Conservation (phyloP, 345 rosid genomes). For the Populus nigra region DNA sequence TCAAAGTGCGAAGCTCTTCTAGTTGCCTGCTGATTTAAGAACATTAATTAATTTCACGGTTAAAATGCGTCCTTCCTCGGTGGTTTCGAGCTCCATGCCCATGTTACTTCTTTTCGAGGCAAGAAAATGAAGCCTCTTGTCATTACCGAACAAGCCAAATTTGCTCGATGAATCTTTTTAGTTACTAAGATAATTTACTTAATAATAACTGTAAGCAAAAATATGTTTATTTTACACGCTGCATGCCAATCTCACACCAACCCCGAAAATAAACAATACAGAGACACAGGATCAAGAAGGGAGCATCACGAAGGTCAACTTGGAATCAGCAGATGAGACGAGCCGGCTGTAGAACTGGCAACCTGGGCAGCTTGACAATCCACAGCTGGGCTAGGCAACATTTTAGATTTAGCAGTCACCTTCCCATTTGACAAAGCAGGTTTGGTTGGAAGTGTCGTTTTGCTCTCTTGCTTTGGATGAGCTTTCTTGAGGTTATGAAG, state of each 20-base stretch:
- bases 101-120: not conserved
- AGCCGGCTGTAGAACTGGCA: not conserved
- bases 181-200: not conserved
- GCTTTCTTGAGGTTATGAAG: slow-evolving; percentile 28
- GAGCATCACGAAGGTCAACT: not conserved
- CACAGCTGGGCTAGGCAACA: not conserved
- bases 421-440: slow-evolving; percentile 34
- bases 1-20: not conserved
- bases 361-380: slow-evolving; percentile 12
- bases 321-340: not conserved
- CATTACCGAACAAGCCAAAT: not conserved
- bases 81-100: slow-evolving; percentile 9
- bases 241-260: slow-evolving; percentile 13
- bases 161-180: not conserved
- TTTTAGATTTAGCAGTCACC: slow-evolving; percentile 27
- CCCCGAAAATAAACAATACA: slow-evolving; percentile 2
- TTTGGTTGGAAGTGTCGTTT: slow-evolving; percentile 21
- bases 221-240: slow-evolving; percentile 2
- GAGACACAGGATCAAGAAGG: not conserved
- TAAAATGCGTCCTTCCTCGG: not conserved
- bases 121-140: not conserved
- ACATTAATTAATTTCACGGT: not conserved
- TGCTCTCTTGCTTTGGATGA: slow-evolving; percentile 33
- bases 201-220: not conserved
- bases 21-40: not conserved